Evolutionary conservation across 1,284 basidiomycete species (phyloP), one percentile per base, ranked within the genome.

Genomic region (Microbotryum scabiosae): DNA sequence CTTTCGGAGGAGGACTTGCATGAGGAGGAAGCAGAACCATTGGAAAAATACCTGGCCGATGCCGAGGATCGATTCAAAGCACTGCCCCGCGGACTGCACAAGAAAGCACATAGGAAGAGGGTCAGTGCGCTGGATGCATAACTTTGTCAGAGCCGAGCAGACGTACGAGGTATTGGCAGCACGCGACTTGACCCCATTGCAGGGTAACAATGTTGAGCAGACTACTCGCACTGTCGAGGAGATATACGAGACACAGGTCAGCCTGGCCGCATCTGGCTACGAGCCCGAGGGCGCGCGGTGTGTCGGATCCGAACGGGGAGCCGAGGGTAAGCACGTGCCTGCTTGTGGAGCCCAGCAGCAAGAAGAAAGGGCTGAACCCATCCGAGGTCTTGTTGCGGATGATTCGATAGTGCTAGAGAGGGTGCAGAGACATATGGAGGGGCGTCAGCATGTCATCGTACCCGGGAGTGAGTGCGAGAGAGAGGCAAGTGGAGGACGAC

Each of bases 291-390:
- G 20, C 47, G 4, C 18, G 9, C 23, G 12, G 20, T 12, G 7
- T 21, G 23, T 30, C 30, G 30, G 30, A 30, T 30, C 30, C 30
- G 30, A 30, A 30, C 30, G 30, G 30, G 30, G 30, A 30, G 8
- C 30, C 30, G 30, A 30, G 30, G 30, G 30, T 30, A 30, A 8
- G 30, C 51, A 16, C 53, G 36, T 32, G 23, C 59, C 70, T 72
- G 54, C 73, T 74, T 21, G 90, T 94, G 60, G 88, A 87, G 12
- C 96, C 96, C 0, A 97, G 81, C 3, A 97, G 79, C n/a, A 97
- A 78, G 74, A 90, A 98, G 84, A 88, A 88, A 56, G 67, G 56
- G 25, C 64, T 68, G 55, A 69, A 69, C 6, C 69, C 69, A 14
- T 61, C 61, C 48, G 61, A 55, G 56, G 57, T 62, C 25, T 51